Evolutionary conservation across 2,329 filamentous ascomycete genomes (phyloP), one percentile per base, ranked within the genome.

Genomic region (Seiridium cupressi): DNA sequence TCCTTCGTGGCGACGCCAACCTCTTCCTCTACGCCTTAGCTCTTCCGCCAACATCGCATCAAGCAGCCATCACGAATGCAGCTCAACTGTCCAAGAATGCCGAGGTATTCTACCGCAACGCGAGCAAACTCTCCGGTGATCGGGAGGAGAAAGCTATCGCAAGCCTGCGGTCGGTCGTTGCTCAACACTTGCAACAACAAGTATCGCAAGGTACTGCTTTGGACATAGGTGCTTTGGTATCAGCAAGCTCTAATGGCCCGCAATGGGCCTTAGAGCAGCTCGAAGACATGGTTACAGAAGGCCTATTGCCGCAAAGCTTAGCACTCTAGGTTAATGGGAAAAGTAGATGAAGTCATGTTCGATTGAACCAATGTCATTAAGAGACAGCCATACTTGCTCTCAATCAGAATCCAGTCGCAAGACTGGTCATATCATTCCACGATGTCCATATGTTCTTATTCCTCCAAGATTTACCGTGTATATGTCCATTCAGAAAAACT

Each of bases 21-120:
- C 57, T 73, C 46, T 64, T 60, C 4, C 61, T 73, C 1, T 67
- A 67, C 51, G 60, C 63, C 31, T 63, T 73, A 47, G 65, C 67
- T 1, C 65, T 68, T 42, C 62, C 69, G 1, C 71, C 70, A 4
- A 48, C 53, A 4, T 61, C 65, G 3, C 58, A 71, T 49, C 53
- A 60, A 32, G 62, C 66, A 34, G 71, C 71, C 13, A 55, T 59
- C 13, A 57, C 59, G 3, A 67, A 63, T 2, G 63, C 65, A 4
- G 35, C 62, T 3, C 64, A 70, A 55, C 67, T 72, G 18, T 60
- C 69, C 8, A 70, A 67, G 55, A 66, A 71, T 56, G 70, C 71
- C 1, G 66, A 68, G 40, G 66, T 72, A 3, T 73, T 70, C 60
- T 73, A 72, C 55, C 66, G 68, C 31, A 73, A 73, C 49, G 70